Conservation (phyloP, 2,329 filamentous ascomycete genomes). For the Cladobotryum mycophilum region DNA sequence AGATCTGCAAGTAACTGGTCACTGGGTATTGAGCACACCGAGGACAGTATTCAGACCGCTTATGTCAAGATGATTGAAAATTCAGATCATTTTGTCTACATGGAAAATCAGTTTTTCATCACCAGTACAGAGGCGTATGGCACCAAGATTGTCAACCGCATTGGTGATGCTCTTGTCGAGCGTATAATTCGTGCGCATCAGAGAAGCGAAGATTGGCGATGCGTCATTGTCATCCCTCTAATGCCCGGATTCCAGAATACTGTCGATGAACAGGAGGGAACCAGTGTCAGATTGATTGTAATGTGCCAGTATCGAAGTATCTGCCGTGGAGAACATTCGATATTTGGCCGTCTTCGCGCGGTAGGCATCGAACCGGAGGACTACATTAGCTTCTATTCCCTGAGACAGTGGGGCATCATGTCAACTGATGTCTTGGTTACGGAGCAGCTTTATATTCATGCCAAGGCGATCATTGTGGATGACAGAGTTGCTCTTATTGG, state of each 20-base stretch:
- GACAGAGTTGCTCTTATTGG: constrained; percentile 91
- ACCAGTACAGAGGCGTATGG: constrained; percentile 85
- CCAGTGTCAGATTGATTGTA: constrained; percentile 90
- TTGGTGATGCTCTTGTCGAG: constrained; percentile 90
- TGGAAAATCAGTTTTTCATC: constrained; percentile 98
- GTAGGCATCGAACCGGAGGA: constrained; percentile 86
- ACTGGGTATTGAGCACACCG: constrained; percentile 76
- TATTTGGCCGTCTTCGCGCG: constrained; percentile 78
- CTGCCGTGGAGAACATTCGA: constrained; percentile 83
- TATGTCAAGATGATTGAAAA: constrained; percentile 93
- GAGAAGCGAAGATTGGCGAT: constrained; percentile 84
- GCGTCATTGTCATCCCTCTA: constrained; percentile 82
- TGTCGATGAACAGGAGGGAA: constrained; percentile 88
- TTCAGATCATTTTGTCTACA: constrained; percentile 96
- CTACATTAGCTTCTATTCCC: constrained; percentile 90
- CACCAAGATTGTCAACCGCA: constrained; percentile 82
- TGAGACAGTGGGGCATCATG: constrained; percentile 89
- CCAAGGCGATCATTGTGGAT: constrained; percentile 93
- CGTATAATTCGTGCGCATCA: constrained; percentile 79
- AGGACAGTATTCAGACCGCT: constrained; percentile 92
- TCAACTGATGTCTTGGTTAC: constrained; percentile 80
- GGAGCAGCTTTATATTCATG: constrained; percentile 96
- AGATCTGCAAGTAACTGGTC: constrained; percentile 91
- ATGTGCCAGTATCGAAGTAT: constrained; percentile 96
- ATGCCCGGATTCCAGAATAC: constrained; percentile 99